A percentile compares a stretch with the other conserved stretches of the same genome.
These are phyloP conservation scores for Pseudopyrenochaeta lycopersici DNA, from an alignment of 2,329 filamentous ascomycete genomes.

Conservation along the genomic window DNA sequence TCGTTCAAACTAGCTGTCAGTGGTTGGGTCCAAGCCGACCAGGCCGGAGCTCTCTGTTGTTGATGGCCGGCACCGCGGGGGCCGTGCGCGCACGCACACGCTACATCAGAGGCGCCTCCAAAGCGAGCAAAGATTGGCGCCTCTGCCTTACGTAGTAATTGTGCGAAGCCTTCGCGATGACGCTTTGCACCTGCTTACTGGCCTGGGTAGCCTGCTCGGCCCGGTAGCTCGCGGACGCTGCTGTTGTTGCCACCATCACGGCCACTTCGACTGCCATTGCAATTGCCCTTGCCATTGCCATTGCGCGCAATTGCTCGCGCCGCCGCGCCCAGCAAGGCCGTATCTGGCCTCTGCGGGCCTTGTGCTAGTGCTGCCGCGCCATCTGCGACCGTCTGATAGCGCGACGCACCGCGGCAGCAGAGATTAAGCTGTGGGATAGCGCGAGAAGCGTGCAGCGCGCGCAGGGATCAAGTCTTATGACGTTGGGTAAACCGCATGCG, in stretches of 20 bases:
- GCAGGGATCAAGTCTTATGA: not conserved
- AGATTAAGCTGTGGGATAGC: conserved; percentile 26
- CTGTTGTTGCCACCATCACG: too few relatives aligned
- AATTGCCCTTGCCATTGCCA: not conserved
- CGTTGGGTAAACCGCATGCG: conserved; percentile 4
- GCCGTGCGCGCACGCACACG: conserved; percentile 14
- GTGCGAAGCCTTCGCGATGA: conserved; percentile 4
- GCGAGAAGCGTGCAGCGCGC: conserved; percentile 15
- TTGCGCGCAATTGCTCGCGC: not conserved
- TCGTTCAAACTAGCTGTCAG: conserved; percentile 19
- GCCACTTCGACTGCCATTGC: too few relatives aligned
- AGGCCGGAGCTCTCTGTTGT: conserved; percentile 18
- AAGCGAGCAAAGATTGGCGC: conserved; percentile 19
- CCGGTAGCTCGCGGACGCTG: too few relatives aligned
- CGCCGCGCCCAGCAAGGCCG: not conserved
- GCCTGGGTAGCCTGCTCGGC: too few relatives aligned
- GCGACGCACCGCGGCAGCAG: conserved; percentile 10
- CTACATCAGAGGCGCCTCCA: conserved; percentile 20
- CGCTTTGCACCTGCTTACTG: conserved; percentile 4
- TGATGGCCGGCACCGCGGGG: conserved; percentile 8
- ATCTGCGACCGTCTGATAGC: conserved; percentile 3
- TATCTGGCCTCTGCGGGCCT: not conserved
- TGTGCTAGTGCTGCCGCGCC: not conserved
- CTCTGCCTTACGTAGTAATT: not conserved
- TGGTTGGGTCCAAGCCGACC: conserved; percentile 23